Evolutionary conservation across 1,284 basidiomycete genomes (phyloP), one percentile per base, ranked within the genome.

Genomic region (Tetrapyrgos nigripes): DNA sequence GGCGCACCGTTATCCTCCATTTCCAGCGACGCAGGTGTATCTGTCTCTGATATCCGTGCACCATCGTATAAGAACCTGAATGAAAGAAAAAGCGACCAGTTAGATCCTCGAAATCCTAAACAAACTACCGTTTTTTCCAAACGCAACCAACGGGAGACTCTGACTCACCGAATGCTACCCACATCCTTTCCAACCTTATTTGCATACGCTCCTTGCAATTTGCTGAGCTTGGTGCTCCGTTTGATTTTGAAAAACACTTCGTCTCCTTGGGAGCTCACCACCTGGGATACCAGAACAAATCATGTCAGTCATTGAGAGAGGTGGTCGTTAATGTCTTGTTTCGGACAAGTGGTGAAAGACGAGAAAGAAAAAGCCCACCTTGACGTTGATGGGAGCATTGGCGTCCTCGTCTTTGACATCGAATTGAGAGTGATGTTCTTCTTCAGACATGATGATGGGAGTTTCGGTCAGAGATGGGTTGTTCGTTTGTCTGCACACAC

Each of bases 161-260:
- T 35, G 27, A 65, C 51, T 45, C 50, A 96, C 94, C 94, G 89
- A 70, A 96, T 95, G 66, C 88, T 92, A 66, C 70, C 67, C 17
- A 93, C 89, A 65, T 95, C 92, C 78, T 96, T 96, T 64, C 95
- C 96, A 46, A 97, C 94, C 72, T 96, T 95, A 72, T 84, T 88
- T 55, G 96, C 96, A 77, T 98, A 98, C 24, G 96, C 96, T 65
- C 86, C 89, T 78, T 96, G 89, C 26, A 98, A 86, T 82, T 98
- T 98, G 81, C 89, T 93, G 63, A 97, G 79, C 82, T 93, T 96
- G 50, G 96, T 97, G 71, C 87, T 94, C 68, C 91, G 88, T 82
- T 97, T 97, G 79, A 98, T 97, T 85, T 98, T 98, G 86, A 98
- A 98, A 79, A 94, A 97, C 45, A 97, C 94, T 74, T 98, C 95